Conservation (phyloP, 164 flowering plant species). For the Vitis cinerea region DNA sequence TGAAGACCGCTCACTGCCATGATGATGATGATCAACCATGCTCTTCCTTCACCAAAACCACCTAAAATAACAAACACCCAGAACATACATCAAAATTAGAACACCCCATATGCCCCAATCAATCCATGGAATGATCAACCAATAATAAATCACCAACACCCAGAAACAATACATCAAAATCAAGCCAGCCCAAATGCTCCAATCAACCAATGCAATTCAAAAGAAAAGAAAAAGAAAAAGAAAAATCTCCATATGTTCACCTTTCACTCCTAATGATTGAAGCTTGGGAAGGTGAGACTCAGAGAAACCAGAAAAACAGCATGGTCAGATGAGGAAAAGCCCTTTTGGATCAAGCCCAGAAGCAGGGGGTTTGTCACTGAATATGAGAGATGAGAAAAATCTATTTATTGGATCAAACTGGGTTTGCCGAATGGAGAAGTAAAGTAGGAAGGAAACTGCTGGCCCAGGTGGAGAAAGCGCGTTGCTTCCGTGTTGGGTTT, state of each 20-base stretch:
- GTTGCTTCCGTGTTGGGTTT: too few species aligned
- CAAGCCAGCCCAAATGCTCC: neutral
- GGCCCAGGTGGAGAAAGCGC: too few species aligned
- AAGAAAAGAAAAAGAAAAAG: neutral
- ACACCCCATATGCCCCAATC: too few species aligned
- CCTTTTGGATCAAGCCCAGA: neutral
- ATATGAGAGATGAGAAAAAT: too few species aligned
- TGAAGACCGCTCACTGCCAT: neutral
- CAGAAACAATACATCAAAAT: neutral
- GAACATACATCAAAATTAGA: too few species aligned
- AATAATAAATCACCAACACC: neutral
- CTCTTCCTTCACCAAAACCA: neutral
- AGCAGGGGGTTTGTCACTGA: neutral
- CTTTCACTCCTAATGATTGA: neutral
- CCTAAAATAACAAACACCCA: too few species aligned
- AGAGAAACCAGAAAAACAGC: neutral
- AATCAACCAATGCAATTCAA: neutral
- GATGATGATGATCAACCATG: conserved; percentile 2
- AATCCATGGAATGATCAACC: too few species aligned
- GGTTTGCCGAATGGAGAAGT: too few species aligned
- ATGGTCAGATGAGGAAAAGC: neutral
- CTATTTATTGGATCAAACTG: too few species aligned
- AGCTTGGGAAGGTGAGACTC: neutral
- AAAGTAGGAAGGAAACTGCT: too few species aligned
- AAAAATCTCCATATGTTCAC: neutral